Base-by-base conservation (phyloP, 495 filamentous ascomycete genomes). In the Thermothielavioides terrestris region DNA sequence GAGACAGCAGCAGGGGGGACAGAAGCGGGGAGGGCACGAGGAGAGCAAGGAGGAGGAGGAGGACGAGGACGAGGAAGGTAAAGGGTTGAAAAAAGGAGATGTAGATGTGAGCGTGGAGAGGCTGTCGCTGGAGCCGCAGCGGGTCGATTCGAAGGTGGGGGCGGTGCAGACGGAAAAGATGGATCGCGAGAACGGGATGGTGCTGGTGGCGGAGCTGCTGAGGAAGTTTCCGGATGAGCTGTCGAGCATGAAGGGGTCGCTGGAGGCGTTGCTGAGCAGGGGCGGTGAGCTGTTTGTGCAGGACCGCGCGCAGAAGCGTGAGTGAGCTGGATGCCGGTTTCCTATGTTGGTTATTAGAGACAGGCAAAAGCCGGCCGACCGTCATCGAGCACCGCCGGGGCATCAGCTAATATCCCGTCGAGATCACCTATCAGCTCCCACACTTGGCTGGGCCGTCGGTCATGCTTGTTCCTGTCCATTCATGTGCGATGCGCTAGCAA, bases 121-220 rank as follows among this genome's bases (percentile, higher is more conserved):
- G 14, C 52, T 68, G 17, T 42, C 54, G 14, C 56, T 69, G 21
- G 61, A 68, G 17, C 68, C 68, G 31, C 65, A 70, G 56, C 66
- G 61, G 58, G 52, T 53, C 2, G 62, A 70, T 31, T 44, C 52
- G 11, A 30, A 43, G 11, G 28, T 23, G 9, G 34, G 42, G 47
- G 48, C 59, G 44, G 55, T 48, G 0, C 51, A 52, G n/a, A 69
- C 69, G 59, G 57, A 60, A 2, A 53, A 62, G 14, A 60, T 71
- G 12, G 82, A 88, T 54, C 74, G 78, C 9, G 80, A 82, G 52
- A 88, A 89, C 57, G 78, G 69, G 0, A 61, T 84, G 42, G 73
- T 88, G 18, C 68, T 88, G 31, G 58, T 81, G 3, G 75, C 77
- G 32, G 77, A 81, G 53, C 52, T 88, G 26, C 50, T 84, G 49